A percentile compares a stretch with the other conserved stretches of the same genome.
Evolutionary conservation across 306 rosid genomes (phyloP).

Genomic region (Neltuma alba): DNA sequence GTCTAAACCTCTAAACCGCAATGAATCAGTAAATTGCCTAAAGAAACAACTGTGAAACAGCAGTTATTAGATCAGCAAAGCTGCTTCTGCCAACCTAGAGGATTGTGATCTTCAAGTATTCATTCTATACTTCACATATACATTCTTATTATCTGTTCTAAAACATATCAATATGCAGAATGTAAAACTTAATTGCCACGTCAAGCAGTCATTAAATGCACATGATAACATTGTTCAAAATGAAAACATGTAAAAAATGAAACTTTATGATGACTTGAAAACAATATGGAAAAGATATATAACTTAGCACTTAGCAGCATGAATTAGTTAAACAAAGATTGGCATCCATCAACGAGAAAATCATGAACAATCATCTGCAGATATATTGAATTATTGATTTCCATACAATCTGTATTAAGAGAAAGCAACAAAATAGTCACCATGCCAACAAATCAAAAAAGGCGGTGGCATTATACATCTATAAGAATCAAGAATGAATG

Average conservation of each 20-base stretch:
- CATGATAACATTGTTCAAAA: neutral
- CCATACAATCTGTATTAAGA: neutral
- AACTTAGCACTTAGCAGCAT: neutral
- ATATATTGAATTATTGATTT: constrained; percentile 13
- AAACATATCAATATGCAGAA: constrained; percentile 18
- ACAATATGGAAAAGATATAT: constrained; percentile 1
- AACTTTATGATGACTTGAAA: neutral
- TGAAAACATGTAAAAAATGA: neutral
- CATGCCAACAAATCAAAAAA: constrained; percentile 19
- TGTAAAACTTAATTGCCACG: neutral
- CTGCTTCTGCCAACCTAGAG: neutral
- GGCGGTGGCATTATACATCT: neutral
- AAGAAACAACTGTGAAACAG: neutral
- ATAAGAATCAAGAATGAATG: constrained; percentile 20
- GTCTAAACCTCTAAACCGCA: constrained; percentile 23
- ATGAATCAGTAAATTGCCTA: neutral
- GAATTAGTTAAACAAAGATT: constrained; percentile 18
- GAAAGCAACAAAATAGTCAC: constrained; percentile 9
- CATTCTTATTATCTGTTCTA: constrained; percentile 1
- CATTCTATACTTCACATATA: neutral
- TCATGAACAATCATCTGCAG: neutral
- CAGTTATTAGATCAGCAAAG: neutral
- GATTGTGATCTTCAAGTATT: neutral
- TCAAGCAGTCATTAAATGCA: neutral
- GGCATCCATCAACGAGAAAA: neutral